A percentile compares a stretch with the other conserved stretches of the same genome.
Evolutionary conservation across 345 rosid genomes (phyloP).

Genomic region (Salix koriyanagi): DNA sequence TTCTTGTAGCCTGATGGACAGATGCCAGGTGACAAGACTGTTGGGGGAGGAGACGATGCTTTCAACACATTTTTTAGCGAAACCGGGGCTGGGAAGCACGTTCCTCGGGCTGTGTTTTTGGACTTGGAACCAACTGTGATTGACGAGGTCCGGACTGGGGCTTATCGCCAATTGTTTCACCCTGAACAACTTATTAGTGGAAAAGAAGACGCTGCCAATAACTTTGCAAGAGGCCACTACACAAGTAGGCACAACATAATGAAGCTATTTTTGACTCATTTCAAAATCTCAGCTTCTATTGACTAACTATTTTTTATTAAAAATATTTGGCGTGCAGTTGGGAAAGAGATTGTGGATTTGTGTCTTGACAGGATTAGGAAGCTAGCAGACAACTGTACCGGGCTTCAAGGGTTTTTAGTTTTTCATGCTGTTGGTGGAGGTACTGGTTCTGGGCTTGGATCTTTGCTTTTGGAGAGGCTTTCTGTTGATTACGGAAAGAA

Average conservation of each 20-base stretch:
- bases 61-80: conserved; percentile 17
- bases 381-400: conserved; percentile 17
- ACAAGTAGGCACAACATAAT: not conserved
- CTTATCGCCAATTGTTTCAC: conserved; percentile 11
- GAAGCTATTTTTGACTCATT: not conserved
- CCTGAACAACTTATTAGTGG: conserved; percentile 15
- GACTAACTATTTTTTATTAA: not conserved
- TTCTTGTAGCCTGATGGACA: conserved; percentile 13
- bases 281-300: not conserved
- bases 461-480: conserved; percentile 15
- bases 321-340: not conserved
- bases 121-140: conserved; percentile 15
- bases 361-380: conserved; percentile 17
- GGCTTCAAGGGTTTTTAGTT: conserved; percentile 14
- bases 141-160: conserved; percentile 14
- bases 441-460: conserved; percentile 18
- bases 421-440: conserved; percentile 19
- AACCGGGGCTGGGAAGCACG: conserved; percentile 11
- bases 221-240: conserved; percentile 19
- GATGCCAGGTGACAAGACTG: conserved; percentile 5
- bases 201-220: conserved; percentile 16
- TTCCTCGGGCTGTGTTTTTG: conserved; percentile 9
- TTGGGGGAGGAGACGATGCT: conserved; percentile 17
- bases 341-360: conserved; percentile 21
- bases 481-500: conserved; percentile 16